phyloP scores from a whole-genome alignment of 306 rosid genomes.

The Sechiopsis laciniata region DNA sequence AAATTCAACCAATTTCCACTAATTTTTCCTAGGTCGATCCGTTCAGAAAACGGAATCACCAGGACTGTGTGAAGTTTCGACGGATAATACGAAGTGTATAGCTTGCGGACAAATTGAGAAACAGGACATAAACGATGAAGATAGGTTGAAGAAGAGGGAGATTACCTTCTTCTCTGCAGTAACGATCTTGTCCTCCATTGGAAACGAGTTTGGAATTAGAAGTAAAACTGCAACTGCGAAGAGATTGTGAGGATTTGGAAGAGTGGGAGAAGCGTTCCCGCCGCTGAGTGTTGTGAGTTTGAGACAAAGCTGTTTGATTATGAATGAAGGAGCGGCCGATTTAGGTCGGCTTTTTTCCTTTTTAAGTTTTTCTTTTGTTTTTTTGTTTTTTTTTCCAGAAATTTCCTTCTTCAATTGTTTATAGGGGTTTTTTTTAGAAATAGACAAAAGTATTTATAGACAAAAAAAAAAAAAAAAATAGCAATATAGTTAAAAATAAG shows the following conservation, averaged over 20 bases:
- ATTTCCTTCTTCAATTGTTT: too few species aligned
- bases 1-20: background rate
- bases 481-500: too few species aligned
- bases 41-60: background rate
- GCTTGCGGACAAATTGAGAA: background rate
- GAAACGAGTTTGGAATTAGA: background rate
- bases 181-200: constrained; percentile 50
- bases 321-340: background rate
- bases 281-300: background rate
- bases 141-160: background rate
- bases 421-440: too few species aligned
- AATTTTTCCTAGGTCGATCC: background rate
- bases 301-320: background rate
- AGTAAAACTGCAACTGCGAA: background rate
- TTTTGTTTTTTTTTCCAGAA: too few species aligned
- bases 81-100: background rate
- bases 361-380: too few species aligned
- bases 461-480: too few species aligned
- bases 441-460: too few species aligned
- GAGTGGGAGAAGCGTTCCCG: background rate
- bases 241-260: background rate
- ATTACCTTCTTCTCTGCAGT: constrained; percentile 54
- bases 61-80: background rate
- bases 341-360: background rate
- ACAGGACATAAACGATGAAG: background rate